Evolutionary conservation across 768 basidiomycete genomes (phyloP), one percentile per base, ranked within the genome.

Genomic region (Boletus huronensis): DNA sequence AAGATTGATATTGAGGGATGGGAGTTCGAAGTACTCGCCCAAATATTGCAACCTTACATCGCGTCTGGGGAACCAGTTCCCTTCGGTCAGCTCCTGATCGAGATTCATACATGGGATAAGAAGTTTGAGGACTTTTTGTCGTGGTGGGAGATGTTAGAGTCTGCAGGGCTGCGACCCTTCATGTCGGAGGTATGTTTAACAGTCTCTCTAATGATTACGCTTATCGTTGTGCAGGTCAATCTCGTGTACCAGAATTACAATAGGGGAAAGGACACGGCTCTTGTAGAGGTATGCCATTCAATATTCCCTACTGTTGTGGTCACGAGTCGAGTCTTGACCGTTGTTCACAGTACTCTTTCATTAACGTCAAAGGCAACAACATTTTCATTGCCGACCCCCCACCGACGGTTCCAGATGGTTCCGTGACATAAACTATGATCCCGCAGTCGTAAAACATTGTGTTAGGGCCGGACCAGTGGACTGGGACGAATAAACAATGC

Each of bases 211-310:
- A 16, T 10, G 5, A 38, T 28, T 1, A 5, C 23, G 35, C 58
- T 69, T 16, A 61, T n/a, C 19, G 1, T 55, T 3, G n/a, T 28
- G 46, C 56, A 81, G 78, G 78, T 82, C 23, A 83, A 82, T 64
- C 66, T 83, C 40, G 79, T 83, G 19, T 83, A 83, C 61, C 76
- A 77, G 52, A 83, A 82, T 59, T 82, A 82, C 64, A 81, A 82
- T 61, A 73, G 65, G 53, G 73, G 73, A 5, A 68, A 67, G 21
- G 74, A 70, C 2, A 64, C 78, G 14, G 79, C 81, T 52, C 74
- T 83, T 14, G 78, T 76, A 6, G 82, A 82, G 74, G 80, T 79
- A 57, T 35, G 71, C 41, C 31, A 8, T 34, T 8, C 14, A 10
- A 2, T 2, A n/a, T 54, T 45, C 9, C 14, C 5, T 4, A 4